A percentile compares a stretch with the other conserved stretches of the same genome.
These are phyloP conservation scores for Ascoidea rubescens DNA, from an alignment of 805 yeast genomes.

Conservation along the genomic window DNA sequence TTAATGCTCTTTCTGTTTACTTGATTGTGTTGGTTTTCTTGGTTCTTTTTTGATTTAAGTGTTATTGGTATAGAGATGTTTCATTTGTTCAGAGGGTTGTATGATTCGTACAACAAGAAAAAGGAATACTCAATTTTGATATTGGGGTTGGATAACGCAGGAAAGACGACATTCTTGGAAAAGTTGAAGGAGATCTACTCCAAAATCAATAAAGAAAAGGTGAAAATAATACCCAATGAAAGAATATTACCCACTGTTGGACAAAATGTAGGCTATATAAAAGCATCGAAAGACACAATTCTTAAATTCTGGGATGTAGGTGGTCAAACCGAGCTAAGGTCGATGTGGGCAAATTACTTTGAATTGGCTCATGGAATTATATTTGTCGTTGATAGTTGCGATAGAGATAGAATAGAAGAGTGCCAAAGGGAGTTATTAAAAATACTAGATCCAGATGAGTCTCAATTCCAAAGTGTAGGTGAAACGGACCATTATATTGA, in stretches of 20 bases:
- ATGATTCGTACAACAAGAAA: constrained; percentile 39
- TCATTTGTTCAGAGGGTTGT: constrained; percentile 51
- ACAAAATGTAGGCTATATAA: constrained; percentile 57
- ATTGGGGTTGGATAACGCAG: constrained; percentile 90
- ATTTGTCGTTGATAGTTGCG: constrained; percentile 87
- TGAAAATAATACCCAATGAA: constrained; percentile 28
- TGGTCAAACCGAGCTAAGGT: constrained; percentile 77
- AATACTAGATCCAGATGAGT: constrained; percentile 10
- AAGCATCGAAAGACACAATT: constrained; percentile 24
- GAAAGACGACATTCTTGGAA: constrained; percentile 76
- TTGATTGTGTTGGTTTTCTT: no score
- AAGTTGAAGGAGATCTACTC: constrained; percentile 43
- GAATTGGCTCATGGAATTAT: constrained; percentile 80
- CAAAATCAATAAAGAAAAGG: constrained; percentile 23
- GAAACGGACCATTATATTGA: constrained; percentile 27
- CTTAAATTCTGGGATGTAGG: constrained; percentile 95
- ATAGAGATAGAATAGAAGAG: constrained; percentile 68
- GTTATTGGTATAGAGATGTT: constrained; percentile 30
- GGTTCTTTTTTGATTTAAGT: no score
- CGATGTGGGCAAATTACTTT: constrained; percentile 82
- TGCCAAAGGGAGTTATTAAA: constrained; percentile 44
- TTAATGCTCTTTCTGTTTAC: no score
- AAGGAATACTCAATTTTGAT: constrained; percentile 70
- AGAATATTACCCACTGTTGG: constrained; percentile 89
- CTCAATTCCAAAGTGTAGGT: constrained; percentile 23